Evolutionary conservation across 768 basidiomycete species (phyloP), one percentile per base, ranked within the genome.

Genomic region (Amanita polypyramis): DNA sequence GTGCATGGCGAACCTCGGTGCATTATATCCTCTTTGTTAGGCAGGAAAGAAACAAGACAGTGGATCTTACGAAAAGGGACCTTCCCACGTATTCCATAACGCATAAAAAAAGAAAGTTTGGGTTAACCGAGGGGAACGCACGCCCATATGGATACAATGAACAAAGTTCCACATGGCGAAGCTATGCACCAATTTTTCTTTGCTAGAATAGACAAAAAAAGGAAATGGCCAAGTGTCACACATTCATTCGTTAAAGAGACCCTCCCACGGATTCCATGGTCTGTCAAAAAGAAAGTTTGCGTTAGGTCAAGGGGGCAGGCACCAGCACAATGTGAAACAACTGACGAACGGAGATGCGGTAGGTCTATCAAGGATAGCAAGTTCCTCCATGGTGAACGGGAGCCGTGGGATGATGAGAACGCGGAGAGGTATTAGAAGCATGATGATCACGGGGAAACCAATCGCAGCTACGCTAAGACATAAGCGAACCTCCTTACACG

Each of bases 371-470:
- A 97, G 72, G 17, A 92, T 82, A 2, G 70, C 70, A 33, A 98
- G 65, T 58, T 96, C 94, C 51, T 85, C 85, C 2, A 62, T 57
- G 0, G 82, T 83, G 60, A 96, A 93, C 0, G 82, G 74, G 36
- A 94, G 63, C 15, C 70, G 70, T 0, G 93, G 90, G 11, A 95
- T 71, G n/a, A 87, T 54, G 49, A 72, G 67, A 20, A 77, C 72
- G 40, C 93, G 75, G 10, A 93, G 52, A 0, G 93, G 94, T 19
- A 95, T 71, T 11, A 96, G 73, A 33, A 89, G 63, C 60, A 88
- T 76, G 57, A 95, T 93, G 56, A 96, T 78, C 43, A 95, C 73
- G 0, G 93, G 91, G 61, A 96, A 96, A 0, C 84, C 90, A 50
- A 95, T 91, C 3, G 90, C 91, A 35, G 87, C 92, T 82, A 43